A percentile compares a stretch with the other conserved stretches of the same genome.
Evolutionary conservation across 169 alveolate genomes (phyloP).

Genomic region (Eimeria maxima): DNA sequence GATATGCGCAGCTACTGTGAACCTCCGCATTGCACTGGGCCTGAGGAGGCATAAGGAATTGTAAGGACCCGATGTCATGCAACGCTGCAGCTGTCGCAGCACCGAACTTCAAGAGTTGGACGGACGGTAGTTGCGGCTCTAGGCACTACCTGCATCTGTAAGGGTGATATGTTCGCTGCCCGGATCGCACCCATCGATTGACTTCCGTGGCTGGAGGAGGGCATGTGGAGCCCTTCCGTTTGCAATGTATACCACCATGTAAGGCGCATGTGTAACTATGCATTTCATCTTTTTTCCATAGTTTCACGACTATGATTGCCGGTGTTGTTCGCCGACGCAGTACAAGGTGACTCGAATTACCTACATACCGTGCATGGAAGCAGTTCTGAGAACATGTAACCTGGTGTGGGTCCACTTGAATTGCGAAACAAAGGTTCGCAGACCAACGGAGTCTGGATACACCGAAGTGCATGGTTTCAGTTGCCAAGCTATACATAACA

Average conservation of each 20-base stretch:
- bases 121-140: not conserved
- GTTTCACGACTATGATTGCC: not conserved
- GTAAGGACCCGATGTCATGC: not conserved
- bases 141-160: not conserved
- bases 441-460: not conserved
- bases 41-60: not conserved
- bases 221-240: not conserved
- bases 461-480: not conserved
- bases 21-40: not conserved
- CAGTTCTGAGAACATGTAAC: not conserved
- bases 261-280: not conserved
- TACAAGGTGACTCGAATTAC: not conserved
- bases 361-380: not conserved
- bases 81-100: not conserved
- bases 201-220: too few relatives aligned
- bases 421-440: not conserved
- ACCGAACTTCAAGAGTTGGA: not conserved
- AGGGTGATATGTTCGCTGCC: not conserved
- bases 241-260: not conserved
- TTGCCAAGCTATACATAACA: not conserved
- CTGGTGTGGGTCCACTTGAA: not conserved
- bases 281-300: not conserved
- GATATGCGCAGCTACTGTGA: not conserved
- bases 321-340: not conserved
- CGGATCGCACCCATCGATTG: not conserved